These are phyloP conservation scores for Orbilia ellipsospora DNA, from an alignment of 2,329 filamentous ascomycete species.

Conservation along the genomic window DNA sequence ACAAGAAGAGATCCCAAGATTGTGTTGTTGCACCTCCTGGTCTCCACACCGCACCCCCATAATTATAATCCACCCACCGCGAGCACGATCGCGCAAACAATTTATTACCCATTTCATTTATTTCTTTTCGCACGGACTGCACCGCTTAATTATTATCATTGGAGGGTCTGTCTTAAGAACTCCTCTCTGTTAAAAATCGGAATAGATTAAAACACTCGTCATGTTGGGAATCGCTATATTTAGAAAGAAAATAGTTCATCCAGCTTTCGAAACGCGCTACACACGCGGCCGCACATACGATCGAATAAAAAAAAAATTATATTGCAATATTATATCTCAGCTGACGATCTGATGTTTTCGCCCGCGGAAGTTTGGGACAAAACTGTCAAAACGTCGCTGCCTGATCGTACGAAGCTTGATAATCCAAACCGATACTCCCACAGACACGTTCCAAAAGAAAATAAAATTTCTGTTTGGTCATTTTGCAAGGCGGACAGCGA, in stretches of 20 bases:
- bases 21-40: too few species aligned
- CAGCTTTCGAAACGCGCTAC: constrained; percentile 56
- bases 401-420: constrained; percentile 42
- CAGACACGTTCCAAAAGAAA: constrained; percentile 43
- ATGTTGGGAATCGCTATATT: constrained; percentile 43
- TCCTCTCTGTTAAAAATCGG: constrained; percentile 39
- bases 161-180: background rate
- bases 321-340: too few species aligned
- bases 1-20: constrained; percentile 3
- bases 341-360: background rate
- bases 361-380: background rate
- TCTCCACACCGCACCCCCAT: too few species aligned
- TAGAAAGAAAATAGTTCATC: constrained; percentile 30
- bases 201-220: constrained; percentile 56
- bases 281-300: constrained; percentile 11
- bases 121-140: constrained; percentile 44
- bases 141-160: constrained; percentile 14
- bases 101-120: background rate
- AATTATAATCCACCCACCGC: constrained; percentile 2
- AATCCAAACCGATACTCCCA: constrained; percentile 34
- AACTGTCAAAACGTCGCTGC: constrained; percentile 51
- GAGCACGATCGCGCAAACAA: background rate
- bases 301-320: too few species aligned
- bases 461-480: constrained; percentile 1
- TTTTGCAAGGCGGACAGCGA: background rate